Evolutionary conservation across 2,329 filamentous ascomycete genomes (phyloP).

Genomic region (Venturia pyrina): DNA sequence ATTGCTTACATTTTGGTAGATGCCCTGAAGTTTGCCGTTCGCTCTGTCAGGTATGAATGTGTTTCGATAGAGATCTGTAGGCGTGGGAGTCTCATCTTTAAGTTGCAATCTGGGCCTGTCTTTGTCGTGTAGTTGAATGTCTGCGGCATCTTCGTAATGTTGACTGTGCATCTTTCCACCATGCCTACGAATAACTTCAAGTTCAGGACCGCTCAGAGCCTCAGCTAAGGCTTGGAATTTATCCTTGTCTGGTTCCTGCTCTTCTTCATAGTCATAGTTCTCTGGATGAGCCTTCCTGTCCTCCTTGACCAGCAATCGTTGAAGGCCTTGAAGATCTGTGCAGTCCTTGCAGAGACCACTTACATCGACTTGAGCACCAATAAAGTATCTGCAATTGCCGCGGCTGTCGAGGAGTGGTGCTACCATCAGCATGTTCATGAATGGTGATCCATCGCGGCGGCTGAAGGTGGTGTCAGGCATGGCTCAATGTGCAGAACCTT

Average conservation of each 20-base stretch:
- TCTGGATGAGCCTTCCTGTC: conserved; percentile 14
- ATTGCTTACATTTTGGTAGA: conserved; percentile 47
- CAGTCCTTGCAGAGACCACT: conserved; percentile 58
- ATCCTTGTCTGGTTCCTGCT: conserved; percentile 33
- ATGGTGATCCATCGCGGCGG: conserved; percentile 64
- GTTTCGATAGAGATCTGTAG: conserved; percentile 25
- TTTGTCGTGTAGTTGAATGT: conserved; percentile 18
- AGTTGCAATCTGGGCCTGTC: conserved; percentile 38
- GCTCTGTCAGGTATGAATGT: conserved; percentile 19
- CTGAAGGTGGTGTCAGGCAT: conserved; percentile 21
- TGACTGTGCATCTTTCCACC: conserved; percentile 56
- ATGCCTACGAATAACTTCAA: conserved; percentile 51
- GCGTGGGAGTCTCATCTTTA: conserved; percentile 32
- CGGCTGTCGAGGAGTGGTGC: conserved; percentile 60
- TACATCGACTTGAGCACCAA: conserved; percentile 64
- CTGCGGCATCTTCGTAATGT: conserved; percentile 29
- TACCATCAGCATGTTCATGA: conserved; percentile 69
- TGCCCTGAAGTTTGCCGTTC: conserved; percentile 38
- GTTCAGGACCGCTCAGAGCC: conserved; percentile 58
- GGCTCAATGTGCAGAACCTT: neutral
- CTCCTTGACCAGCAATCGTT: conserved; percentile 34
- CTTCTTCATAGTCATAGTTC: conserved; percentile 15
- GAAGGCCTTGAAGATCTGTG: conserved; percentile 53
- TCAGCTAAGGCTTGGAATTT: conserved; percentile 58
- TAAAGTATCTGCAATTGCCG: conserved; percentile 57